These are phyloP conservation scores for Entomophthora muscae DNA, from an alignment of 371 early-diverging fungal genomes.

Conservation along the genomic window DNA sequence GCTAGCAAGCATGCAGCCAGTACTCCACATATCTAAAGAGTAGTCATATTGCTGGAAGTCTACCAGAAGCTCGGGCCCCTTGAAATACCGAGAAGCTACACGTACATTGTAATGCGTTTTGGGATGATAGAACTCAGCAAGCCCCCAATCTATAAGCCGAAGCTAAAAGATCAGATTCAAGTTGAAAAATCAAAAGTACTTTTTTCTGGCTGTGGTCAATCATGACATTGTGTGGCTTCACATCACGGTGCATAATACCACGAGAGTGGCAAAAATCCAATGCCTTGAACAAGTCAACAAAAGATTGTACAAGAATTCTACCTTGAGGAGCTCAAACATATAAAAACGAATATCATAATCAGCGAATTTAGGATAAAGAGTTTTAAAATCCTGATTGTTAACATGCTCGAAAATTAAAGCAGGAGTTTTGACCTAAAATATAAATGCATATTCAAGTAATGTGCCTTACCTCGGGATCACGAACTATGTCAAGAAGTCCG, in stretches of 20 bases:
- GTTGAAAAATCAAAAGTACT: constrained; percentile 20
- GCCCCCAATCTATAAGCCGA: constrained; percentile 98
- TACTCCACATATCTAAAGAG: constrained; percentile 99
- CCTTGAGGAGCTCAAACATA: constrained; percentile 91
- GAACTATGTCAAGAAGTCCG: constrained; percentile 83
- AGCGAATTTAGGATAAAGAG: constrained; percentile 53
- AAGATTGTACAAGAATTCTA: too few relatives aligned
- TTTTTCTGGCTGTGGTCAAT: constrained; percentile 90
- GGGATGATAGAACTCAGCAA: constrained; percentile 99
- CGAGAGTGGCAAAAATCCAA: constrained; percentile 94
- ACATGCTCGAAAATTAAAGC: constrained; percentile 95
- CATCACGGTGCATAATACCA: constrained; percentile 99
- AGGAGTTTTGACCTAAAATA: constrained; percentile 72
- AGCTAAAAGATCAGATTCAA: constrained; percentile 26
- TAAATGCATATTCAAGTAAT: too few relatives aligned
- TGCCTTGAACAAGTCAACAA: constrained; percentile 48
- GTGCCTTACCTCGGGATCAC: constrained; percentile 84
- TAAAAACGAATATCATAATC: constrained; percentile 93
- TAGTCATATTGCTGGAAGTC: constrained; percentile 98
- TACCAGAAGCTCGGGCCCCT: constrained; percentile 98
- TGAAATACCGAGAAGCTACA: constrained; percentile 98
- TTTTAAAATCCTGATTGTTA: constrained; percentile 64
- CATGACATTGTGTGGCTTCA: constrained; percentile 99
- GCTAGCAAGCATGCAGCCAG: constrained; percentile 98
- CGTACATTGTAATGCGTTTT: constrained; percentile 95